phyloP scores from a whole-genome alignment of 192 early-diverging fungal species.

The Coemansia sp. region DNA sequence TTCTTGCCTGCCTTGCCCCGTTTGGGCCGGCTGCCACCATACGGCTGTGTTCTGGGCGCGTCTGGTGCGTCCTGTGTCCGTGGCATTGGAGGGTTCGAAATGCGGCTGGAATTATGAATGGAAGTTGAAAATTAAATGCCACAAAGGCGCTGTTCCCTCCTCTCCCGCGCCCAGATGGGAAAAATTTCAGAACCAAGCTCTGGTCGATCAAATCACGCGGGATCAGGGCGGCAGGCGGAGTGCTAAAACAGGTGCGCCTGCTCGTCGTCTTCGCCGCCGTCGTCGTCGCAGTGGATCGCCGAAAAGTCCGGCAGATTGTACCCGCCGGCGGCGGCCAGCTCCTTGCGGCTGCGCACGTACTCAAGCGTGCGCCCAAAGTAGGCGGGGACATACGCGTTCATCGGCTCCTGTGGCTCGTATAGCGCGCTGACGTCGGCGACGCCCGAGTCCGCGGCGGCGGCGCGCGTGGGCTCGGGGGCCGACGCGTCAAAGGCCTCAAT shows the following conservation, averaged over 20 bases:
- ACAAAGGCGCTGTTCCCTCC: no score
- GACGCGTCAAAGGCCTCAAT: conserved; percentile 70
- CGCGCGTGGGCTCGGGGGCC: conserved; percentile 51
- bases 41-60: background rate
- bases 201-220: no score
- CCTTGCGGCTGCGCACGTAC: conserved; percentile 57
- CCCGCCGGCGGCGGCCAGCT: conserved; percentile 32
- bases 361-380: conserved; percentile 69
- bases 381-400: conserved; percentile 62
- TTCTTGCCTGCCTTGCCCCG: background rate
- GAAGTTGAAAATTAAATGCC: no score
- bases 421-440: conserved; percentile 59
- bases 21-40: background rate
- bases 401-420: conserved; percentile 56
- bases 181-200: no score
- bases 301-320: conserved; percentile 48
- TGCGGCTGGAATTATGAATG: no score
- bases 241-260: no score
- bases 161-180: no score
- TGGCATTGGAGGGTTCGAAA: no score
- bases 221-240: no score
- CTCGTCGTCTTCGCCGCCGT: background rate
- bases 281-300: conserved; percentile 45
- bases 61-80: background rate
- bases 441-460: conserved; percentile 36